Base-by-base conservation (phyloP, 768 basidiomycete genomes). In the Filobasidium wieringae region DNA sequence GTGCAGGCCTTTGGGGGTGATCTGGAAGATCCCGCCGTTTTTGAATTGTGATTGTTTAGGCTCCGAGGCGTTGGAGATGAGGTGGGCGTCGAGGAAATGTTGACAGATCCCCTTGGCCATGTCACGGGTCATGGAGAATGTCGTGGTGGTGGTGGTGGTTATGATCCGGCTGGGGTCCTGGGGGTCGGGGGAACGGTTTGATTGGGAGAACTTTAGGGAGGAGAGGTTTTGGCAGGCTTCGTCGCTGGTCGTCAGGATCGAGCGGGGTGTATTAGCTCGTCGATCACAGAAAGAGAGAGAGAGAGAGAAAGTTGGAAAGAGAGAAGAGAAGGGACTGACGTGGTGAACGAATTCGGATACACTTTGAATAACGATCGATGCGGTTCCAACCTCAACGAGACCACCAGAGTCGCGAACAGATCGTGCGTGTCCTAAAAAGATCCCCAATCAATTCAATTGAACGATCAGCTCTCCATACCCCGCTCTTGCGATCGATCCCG, bases 91-190 rank as follows among this genome's bases (percentile, higher is more conserved):
- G 89, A 99, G 95, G 72, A 97, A 97, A 72, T 97, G 91, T 76
- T 99, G 95, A 77, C 89, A 88, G 85, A 99, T 97, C 32, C 89
- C 90, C 77, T 96, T 97, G 63, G 95, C 95, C 88, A 99, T 97
- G 43, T 99, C 95, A 66, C 95, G 86, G 65, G 90, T 89, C 95
- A 99, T 97, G 61, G 90, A 90, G 78, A 99, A 99, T 32, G 95
- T 99, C 40, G 95, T 99, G 5, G 95, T 97, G 6, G 95, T 99
- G 0, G 95, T 99, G 0, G 95, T 99, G 68, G 95, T 99, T 72
- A 99, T 87, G 75, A 99, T 89, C 70, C 95, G 86, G 75, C 88
- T 84, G 68, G 91, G 90, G 76, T 99, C 95, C 77, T 89, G 86
- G 65, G 95, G 93, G 80, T 99, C 95, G 70, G 92, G 87, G 66